phyloP scores from a whole-genome alignment of 1,284 basidiomycete species.

The Sutorius eximius region DNA sequence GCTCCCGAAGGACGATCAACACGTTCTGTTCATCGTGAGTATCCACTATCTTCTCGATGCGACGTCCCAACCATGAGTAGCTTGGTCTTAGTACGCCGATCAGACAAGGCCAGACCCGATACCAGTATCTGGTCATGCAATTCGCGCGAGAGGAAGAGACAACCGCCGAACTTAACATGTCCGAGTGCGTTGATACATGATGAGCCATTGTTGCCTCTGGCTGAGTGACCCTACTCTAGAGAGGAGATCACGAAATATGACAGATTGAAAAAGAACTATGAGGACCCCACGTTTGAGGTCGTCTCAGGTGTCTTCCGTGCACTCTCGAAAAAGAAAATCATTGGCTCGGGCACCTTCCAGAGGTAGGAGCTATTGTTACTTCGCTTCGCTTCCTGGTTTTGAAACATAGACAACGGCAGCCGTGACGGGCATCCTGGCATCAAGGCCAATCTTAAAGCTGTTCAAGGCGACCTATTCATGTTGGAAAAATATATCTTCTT shows the following conservation, averaged over 20 bases:
- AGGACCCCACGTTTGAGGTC: conserved; percentile 93
- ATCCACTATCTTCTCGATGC: not conserved
- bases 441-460: conserved; percentile 97
- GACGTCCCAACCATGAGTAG: conserved; percentile 39
- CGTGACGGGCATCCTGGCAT: conserved; percentile 78
- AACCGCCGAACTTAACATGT: conserved; percentile 92
- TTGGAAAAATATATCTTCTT: conserved; percentile 98
- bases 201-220: not conserved
- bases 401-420: conserved; percentile 37
- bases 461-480: conserved; percentile 96
- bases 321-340: conserved; percentile 89
- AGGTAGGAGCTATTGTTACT: conserved; percentile 49
- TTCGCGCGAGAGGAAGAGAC: conserved; percentile 97
- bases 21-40: conserved; percentile 90
- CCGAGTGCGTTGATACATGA: conserved; percentile 62
- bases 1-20: conserved; percentile 95
- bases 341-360: conserved; percentile 80
- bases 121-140: conserved; percentile 98
- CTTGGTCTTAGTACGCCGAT: conserved; percentile 91
- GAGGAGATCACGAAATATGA: conserved; percentile 77
- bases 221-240: conserved; percentile 38
- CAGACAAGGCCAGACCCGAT: conserved; percentile 96
- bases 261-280: conserved; percentile 87
- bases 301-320: conserved; percentile 94
- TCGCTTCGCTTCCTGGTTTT: conserved; percentile 1